Evolutionary conservation across 768 basidiomycete genomes (phyloP).

Genomic region (Mycena olivaceomarginata): DNA sequence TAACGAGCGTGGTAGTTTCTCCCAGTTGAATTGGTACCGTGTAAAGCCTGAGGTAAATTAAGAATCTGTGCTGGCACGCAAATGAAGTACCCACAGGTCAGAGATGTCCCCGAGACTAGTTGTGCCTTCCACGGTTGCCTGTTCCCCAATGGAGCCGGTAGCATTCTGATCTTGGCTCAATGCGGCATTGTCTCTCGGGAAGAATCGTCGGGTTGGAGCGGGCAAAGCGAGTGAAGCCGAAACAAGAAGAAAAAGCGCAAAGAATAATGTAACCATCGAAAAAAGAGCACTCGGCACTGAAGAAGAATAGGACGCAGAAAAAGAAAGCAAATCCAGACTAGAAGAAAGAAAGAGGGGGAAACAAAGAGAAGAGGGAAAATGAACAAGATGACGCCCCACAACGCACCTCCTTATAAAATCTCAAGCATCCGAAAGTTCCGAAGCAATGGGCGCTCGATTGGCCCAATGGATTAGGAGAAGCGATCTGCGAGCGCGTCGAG

Average conservation of each 20-base stretch:
- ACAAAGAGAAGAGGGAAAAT: background rate
- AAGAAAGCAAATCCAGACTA: slow-evolving; percentile 43
- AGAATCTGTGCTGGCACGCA: background rate
- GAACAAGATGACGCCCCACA: too few relatives aligned
- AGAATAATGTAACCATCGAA: slow-evolving; percentile 42
- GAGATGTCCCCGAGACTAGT: slow-evolving; percentile 57
- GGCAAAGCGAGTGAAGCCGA: slow-evolving; percentile 43
- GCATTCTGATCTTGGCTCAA: background rate
- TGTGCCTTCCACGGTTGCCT: slow-evolving; percentile 55
- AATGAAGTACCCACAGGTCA: slow-evolving; percentile 37
- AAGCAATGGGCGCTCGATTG: too few relatives aligned
- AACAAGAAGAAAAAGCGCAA: slow-evolving; percentile 42
- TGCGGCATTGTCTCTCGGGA: slow-evolving; percentile 42
- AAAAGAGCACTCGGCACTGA: slow-evolving; percentile 53
- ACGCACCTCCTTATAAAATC: too few relatives aligned
- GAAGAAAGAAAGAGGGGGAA: slow-evolving; percentile 21
- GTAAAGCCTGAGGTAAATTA: slow-evolving; percentile 53
- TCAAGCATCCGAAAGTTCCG: too few relatives aligned
- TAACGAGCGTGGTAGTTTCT: slow-evolving; percentile 61
- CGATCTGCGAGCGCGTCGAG: too few relatives aligned
- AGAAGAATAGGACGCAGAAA: slow-evolving; percentile 15
- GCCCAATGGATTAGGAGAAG: too few relatives aligned
- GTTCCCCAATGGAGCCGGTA: slow-evolving; percentile 30
- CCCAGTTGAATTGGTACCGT: slow-evolving; percentile 68
- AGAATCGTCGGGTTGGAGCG: slow-evolving; percentile 48